Conservation (phyloP, 495 filamentous ascomycete species). For the Aspergillus indologenus region DNA sequence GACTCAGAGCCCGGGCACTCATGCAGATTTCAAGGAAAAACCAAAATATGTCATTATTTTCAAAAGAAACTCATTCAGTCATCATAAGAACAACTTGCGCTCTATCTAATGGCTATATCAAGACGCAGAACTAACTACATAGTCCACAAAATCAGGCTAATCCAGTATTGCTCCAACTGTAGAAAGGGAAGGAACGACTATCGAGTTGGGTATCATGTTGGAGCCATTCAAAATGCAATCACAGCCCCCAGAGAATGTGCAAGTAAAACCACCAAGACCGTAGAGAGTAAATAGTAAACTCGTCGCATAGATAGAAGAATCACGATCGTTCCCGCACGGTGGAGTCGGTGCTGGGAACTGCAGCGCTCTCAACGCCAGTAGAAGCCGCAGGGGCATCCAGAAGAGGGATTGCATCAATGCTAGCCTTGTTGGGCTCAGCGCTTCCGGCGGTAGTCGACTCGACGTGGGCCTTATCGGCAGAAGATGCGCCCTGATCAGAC, state of each 20-base stretch:
- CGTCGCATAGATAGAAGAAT: neutral
- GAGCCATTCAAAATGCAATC: slow-evolving; percentile 3
- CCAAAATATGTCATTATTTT: neutral
- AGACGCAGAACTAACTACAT: neutral
- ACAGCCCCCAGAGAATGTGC: slow-evolving; percentile 8
- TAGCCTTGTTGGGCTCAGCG: slow-evolving; percentile 29
- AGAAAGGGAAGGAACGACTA: neutral
- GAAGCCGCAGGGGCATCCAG: slow-evolving; percentile 33
- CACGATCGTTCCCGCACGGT: slow-evolving; percentile 25
- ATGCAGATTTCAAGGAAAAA: neutral
- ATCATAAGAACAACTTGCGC: neutral
- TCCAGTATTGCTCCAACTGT: neutral
- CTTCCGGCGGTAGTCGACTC: slow-evolving; percentile 8
- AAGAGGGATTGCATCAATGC: slow-evolving; percentile 42
- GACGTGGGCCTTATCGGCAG: slow-evolving; percentile 12
- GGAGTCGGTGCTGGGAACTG: slow-evolving; percentile 8
- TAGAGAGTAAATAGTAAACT: neutral
- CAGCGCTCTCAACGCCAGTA: slow-evolving; percentile 23
- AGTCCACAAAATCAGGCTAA: neutral
- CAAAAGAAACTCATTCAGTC: neutral
- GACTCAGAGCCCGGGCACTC: no score
- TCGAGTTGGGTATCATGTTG: neutral
- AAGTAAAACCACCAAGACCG: slow-evolving; percentile 7
- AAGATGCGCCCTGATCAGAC: slow-evolving; percentile 23
- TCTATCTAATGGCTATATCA: neutral